A percentile compares a stretch with the other conserved stretches of the same genome.
These are phyloP conservation scores for Penicillium taxi DNA, from an alignment of 495 filamentous ascomycete genomes.

Conservation along the genomic window DNA sequence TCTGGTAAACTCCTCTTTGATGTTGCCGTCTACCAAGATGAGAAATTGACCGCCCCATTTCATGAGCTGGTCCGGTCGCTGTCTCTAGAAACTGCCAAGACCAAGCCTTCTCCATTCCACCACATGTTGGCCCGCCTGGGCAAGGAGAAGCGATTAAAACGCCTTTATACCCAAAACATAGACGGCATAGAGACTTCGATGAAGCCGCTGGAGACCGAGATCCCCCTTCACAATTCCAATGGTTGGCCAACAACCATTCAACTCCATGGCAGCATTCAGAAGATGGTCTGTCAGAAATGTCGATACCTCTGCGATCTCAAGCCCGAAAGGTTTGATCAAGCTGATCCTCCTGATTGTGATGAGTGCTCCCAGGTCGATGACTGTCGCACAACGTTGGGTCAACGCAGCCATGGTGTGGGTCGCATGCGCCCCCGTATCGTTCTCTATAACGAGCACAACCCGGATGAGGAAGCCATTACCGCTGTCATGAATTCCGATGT, in stretches of 20 bases:
- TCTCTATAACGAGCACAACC: conserved; percentile 94
- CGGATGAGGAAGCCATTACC: conserved; percentile 92
- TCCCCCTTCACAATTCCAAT: conserved; percentile 68
- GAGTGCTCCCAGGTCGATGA: conserved; percentile 67
- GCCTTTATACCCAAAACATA: conserved; percentile 93
- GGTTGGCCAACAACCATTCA: conserved; percentile 92
- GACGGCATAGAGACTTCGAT: conserved; percentile 88
- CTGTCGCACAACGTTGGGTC: conserved; percentile 70
- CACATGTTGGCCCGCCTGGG: conserved; percentile 86
- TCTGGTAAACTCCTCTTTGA: conserved; percentile 96
- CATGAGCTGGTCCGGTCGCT: conserved; percentile 92
- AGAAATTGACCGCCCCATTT: conserved; percentile 77
- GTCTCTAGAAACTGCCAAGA: conserved; percentile 62
- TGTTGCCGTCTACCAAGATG: conserved; percentile 91
- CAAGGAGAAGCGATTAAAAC: conserved; percentile 80
- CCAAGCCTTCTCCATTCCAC: conserved; percentile 83
- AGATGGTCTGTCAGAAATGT: conserved; percentile 96
- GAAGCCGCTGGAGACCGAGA: conserved; percentile 64
- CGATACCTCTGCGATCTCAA: conserved; percentile 68
- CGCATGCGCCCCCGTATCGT: conserved; percentile 87
- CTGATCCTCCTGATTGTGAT: conserved; percentile 72
- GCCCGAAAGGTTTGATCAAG: conserved; percentile 70
- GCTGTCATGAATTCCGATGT: conserved; percentile 79
- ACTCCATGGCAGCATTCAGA: conserved; percentile 85
- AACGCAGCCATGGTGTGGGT: conserved; percentile 90